phyloP scores from a whole-genome alignment of 805 yeast genomes.

The Schizosaccharomyces lindneri region DNA sequence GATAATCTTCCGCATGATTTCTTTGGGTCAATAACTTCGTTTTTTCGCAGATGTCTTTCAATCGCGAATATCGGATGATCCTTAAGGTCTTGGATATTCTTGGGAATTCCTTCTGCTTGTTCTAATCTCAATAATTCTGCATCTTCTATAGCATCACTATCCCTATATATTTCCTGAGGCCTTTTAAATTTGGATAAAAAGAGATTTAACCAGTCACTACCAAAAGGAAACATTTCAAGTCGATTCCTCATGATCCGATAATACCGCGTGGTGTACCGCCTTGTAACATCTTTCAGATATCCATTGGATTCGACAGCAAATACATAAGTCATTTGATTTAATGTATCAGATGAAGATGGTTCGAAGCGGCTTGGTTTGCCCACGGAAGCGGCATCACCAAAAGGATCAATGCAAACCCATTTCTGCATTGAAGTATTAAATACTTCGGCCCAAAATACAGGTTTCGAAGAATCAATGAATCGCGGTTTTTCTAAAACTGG shows the following conservation, averaged over 20 bases:
- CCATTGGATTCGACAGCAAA: slow-evolving; percentile 47
- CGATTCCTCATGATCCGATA: not conserved
- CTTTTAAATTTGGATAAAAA: not conserved
- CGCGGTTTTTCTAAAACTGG: not conserved
- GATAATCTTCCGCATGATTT: slow-evolving; percentile 13
- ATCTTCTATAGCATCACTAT: slow-evolving; percentile 28
- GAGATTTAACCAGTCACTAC: not conserved
- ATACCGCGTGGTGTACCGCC: slow-evolving; percentile 40
- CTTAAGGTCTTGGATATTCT: slow-evolving; percentile 54
- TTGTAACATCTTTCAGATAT: slow-evolving; percentile 55
- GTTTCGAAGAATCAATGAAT: slow-evolving; percentile 19
- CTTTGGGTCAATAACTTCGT: slow-evolving; percentile 47
- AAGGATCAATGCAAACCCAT: slow-evolving; percentile 78
- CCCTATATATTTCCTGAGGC: not conserved
- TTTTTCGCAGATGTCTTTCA: slow-evolving; percentile 45
- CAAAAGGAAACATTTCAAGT: not conserved
- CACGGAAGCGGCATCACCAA: slow-evolving; percentile 8
- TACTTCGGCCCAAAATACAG: slow-evolving; percentile 82
- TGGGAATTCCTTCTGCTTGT: slow-evolving; percentile 62
- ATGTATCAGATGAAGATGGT: slow-evolving; percentile 28
- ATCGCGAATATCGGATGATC: slow-evolving; percentile 71
- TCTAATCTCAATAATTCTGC: slow-evolving; percentile 38
- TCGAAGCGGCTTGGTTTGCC: slow-evolving; percentile 38
- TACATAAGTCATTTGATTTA: slow-evolving; percentile 34
- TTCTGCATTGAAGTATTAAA: slow-evolving; percentile 51